Conservation (phyloP, 164 flowering plant species). For the Aristolochia fimbriata region DNA sequence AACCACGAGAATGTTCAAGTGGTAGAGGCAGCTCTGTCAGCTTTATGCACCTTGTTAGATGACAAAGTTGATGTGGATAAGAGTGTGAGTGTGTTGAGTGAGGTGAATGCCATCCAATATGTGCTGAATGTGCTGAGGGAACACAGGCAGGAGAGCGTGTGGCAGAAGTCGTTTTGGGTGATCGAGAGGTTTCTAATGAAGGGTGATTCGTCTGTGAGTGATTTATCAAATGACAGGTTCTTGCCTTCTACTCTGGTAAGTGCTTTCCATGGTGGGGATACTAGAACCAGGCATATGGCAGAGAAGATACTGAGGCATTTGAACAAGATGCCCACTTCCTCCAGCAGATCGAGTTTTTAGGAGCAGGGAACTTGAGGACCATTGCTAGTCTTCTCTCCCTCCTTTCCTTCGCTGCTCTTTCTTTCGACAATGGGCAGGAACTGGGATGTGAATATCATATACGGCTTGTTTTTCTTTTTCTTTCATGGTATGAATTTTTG, state of each 20-base stretch:
- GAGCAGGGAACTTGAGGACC: background rate
- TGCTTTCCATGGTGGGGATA: conserved; percentile 57
- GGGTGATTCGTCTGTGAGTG: conserved; percentile 35
- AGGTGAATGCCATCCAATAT: conserved; percentile 28
- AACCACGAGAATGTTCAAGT: conserved; percentile 56
- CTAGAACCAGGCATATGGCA: conserved; percentile 50
- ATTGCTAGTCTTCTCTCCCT: too few relatives aligned
- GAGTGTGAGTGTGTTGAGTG: conserved; percentile 42
- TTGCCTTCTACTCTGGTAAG: conserved; percentile 45
- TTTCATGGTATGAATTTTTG: too few relatives aligned
- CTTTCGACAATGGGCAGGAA: too few relatives aligned
- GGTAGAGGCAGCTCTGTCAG: conserved; percentile 65
- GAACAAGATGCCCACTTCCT: conserved; percentile 44
- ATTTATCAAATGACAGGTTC: conserved; percentile 51
- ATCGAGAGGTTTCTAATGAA: conserved; percentile 52
- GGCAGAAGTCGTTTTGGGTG: conserved; percentile 63
- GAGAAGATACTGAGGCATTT: conserved; percentile 52
- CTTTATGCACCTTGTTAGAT: conserved; percentile 55
- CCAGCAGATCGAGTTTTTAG: conserved; percentile 11
- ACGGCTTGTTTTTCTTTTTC: too few relatives aligned
- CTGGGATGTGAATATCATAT: too few relatives aligned
- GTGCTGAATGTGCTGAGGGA: conserved; percentile 47
- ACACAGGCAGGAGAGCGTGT: conserved; percentile 39
- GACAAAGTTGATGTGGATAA: conserved; percentile 56
- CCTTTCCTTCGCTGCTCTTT: too few relatives aligned